phyloP scores from a whole-genome alignment of 495 filamentous ascomycete genomes.

The Penicillium nucicola region DNA sequence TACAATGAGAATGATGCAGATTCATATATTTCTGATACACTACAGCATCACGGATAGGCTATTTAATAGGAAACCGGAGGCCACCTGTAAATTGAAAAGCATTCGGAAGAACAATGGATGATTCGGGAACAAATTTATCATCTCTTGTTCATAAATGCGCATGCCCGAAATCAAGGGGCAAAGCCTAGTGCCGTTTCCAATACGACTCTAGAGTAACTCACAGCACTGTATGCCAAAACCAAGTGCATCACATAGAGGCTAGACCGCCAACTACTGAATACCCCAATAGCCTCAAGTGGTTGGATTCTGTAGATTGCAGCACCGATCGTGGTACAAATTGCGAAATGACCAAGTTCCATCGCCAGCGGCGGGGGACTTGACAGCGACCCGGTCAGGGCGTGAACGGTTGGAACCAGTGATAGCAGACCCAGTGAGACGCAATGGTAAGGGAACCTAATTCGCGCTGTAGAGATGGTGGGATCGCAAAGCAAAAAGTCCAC shows the following conservation, averaged over 20 bases:
- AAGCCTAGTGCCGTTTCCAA: neutral
- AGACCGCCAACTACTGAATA: neutral
- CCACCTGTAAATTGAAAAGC: too few relatives aligned
- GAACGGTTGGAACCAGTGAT: slow-evolving; percentile 3
- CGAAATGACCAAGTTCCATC: neutral
- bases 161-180: neutral
- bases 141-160: too few relatives aligned
- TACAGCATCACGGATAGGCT: too few relatives aligned
- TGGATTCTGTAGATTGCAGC: neutral
- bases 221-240: neutral
- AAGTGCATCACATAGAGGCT: slow-evolving; percentile 4
- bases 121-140: too few relatives aligned
- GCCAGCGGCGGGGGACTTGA: neutral
- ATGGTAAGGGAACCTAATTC: slow-evolving; percentile 1
- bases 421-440: slow-evolving; percentile 1
- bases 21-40: too few relatives aligned
- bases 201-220: slow-evolving; percentile 1
- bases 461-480: neutral
- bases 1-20: too few relatives aligned
- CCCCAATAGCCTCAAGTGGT: neutral
- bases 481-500: slow-evolving; percentile 1
- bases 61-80: too few relatives aligned
- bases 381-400: neutral
- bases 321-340: neutral
- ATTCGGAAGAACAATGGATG: too few relatives aligned